phyloP scores from a whole-genome alignment of 306 rosid genomes.

The Cucurbita argyrosperma region DNA sequence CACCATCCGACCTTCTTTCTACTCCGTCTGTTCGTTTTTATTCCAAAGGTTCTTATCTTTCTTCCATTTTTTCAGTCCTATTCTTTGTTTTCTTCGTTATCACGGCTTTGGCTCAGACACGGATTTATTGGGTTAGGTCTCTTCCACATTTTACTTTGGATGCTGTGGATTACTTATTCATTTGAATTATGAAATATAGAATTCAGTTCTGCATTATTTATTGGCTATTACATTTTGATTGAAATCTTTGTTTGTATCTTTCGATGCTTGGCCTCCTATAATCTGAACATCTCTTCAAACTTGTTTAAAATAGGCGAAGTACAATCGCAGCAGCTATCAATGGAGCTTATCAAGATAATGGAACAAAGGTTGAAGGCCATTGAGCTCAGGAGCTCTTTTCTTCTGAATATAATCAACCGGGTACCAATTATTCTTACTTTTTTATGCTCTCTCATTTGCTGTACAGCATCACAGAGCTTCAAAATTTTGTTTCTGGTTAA shows the following conservation, averaged over 20 bases:
- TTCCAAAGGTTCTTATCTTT: conserved; percentile 22
- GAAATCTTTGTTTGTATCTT: not conserved
- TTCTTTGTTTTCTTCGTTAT: too few relatives aligned
- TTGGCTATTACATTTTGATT: not conserved
- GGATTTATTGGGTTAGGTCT: too few relatives aligned
- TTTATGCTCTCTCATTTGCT: not conserved
- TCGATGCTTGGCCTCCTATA: not conserved
- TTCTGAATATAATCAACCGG: conserved; percentile 40
- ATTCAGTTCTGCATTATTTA: too few relatives aligned
- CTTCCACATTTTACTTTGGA: too few relatives aligned
- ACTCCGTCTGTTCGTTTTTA: conserved; percentile 18
- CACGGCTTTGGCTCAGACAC: too few relatives aligned
- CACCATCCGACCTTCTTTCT: not conserved
- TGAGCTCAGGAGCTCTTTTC: conserved; percentile 44
- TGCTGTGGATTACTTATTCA: too few relatives aligned
- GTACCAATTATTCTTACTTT: conserved; percentile 16
- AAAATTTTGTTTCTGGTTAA: not conserved
- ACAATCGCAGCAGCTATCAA: conserved; percentile 39
- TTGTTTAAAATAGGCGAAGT: conserved; percentile 18
- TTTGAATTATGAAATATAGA: too few relatives aligned
- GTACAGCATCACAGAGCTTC: not conserved
- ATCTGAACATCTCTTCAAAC: not conserved
- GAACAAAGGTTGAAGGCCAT: conserved; percentile 56
- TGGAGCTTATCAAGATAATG: conserved; percentile 53
- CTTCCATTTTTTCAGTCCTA: not conserved